phyloP scores from a whole-genome alignment of 768 basidiomycete genomes.

The Dacryopinax spathularia region DNA sequence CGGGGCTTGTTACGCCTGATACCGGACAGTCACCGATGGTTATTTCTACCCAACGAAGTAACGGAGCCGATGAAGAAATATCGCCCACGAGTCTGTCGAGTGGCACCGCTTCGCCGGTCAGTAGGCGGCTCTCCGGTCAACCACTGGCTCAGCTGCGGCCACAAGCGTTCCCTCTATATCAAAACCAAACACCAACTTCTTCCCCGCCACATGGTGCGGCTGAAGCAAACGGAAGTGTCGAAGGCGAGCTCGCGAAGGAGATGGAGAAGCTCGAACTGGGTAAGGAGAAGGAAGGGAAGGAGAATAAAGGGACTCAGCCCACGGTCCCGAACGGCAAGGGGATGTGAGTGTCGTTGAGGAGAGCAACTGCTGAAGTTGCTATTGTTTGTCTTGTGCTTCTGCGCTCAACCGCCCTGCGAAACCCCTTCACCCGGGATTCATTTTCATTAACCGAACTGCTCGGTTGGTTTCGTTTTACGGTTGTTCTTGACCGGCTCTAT shows the following conservation, averaged over 20 bases:
- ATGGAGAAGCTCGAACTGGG: not conserved
- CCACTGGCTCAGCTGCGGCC: not conserved
- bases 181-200: not conserved
- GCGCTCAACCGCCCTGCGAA: constrained; percentile 1
- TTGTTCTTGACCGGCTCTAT: not conserved
- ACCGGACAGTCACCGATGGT: not conserved
- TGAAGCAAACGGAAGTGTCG: not conserved
- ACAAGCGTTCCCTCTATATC: not conserved
- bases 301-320: not conserved
- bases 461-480: constrained; percentile 1
- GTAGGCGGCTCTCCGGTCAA: not conserved
- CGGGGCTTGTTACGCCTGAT: not conserved
- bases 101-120: not conserved
- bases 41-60: not conserved
- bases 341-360: not conserved
- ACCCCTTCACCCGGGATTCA: not conserved
- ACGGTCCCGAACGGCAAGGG: not conserved
- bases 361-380: not conserved
- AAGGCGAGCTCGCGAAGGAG: not conserved
- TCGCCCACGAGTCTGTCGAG: not conserved
- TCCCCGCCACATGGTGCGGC: not conserved
- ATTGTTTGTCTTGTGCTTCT: too few species aligned
- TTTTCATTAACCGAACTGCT: not conserved
- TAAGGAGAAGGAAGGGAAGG: not conserved
- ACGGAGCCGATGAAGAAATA: not conserved